A percentile compares a stretch with the other conserved stretches of the same genome.
Conservation (phyloP, 2,329 filamentous ascomycete species). For the Ustulina deusta region DNA sequence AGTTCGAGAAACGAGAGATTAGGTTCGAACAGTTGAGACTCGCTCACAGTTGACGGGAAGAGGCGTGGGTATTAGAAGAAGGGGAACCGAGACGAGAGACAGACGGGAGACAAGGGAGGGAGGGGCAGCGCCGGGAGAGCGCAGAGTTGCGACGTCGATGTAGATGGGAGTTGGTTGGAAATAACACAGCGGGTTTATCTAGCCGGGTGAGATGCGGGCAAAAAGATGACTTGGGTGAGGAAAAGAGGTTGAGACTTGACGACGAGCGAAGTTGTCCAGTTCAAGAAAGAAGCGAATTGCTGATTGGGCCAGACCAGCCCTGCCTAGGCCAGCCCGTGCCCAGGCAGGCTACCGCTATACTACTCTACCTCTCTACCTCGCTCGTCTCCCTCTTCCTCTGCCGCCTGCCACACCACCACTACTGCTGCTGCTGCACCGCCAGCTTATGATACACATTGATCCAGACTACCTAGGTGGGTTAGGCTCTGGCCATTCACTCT, state of each 20-base stretch:
- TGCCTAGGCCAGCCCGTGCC: constrained; percentile 26
- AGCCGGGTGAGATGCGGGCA: constrained; percentile 23
- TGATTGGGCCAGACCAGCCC: constrained; percentile 39
- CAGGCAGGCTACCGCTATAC: constrained; percentile 20
- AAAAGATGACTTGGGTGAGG: constrained; percentile 22
- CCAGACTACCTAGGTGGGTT: not conserved
- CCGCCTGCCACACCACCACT: not conserved
- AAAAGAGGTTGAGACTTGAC: constrained; percentile 30
- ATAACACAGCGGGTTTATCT: constrained; percentile 15
- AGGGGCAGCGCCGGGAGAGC: constrained; percentile 6
- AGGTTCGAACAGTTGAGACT: constrained; percentile 6
- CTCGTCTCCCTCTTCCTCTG: not conserved
- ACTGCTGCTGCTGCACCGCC: not conserved
- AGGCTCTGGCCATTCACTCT: not conserved
- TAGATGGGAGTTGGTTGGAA: constrained; percentile 20
- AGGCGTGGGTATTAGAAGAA: constrained; percentile 21
- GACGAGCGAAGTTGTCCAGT: constrained; percentile 34
- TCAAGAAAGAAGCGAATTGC: constrained; percentile 39
- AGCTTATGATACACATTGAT: not conserved
- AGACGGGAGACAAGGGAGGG: constrained; percentile 12
- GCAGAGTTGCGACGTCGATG: not conserved
- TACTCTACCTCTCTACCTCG: not conserved
- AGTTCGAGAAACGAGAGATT: not conserved
- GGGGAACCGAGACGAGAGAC: constrained; percentile 2
- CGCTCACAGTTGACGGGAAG: constrained; percentile 9